Conservation (phyloP, 306 rosid species). For the Medicago arabica region DNA sequence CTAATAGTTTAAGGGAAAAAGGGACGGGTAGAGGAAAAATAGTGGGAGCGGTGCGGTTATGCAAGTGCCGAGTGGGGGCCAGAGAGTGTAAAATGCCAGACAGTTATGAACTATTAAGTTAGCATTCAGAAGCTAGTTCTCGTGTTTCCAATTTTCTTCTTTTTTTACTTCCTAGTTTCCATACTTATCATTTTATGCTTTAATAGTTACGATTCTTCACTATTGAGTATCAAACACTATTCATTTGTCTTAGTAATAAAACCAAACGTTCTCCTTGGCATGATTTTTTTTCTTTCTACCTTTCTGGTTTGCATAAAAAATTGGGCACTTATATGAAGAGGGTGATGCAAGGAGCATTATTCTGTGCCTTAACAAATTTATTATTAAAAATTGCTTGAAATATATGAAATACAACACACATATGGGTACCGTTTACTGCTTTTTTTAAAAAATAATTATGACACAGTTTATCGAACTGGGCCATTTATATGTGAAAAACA, state of each 20-base stretch:
- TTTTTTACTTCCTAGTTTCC: not conserved
- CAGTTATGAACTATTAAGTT: not conserved
- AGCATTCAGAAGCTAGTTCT: constrained; percentile 2
- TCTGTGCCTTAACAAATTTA: not conserved
- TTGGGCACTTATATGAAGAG: not conserved
- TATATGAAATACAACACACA: not conserved
- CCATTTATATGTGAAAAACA: not conserved
- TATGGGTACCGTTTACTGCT: not conserved
- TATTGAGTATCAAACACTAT: not conserved
- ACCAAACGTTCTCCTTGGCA: not conserved
- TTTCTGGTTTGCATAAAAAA: not conserved
- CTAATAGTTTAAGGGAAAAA: not conserved
- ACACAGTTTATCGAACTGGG: not conserved
- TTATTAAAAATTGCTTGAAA: constrained; percentile 31
- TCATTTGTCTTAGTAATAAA: not conserved
- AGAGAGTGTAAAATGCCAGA: not conserved
- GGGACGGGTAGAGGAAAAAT: not conserved
- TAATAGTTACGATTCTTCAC: not conserved
- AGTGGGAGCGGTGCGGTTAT: not conserved
- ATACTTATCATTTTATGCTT: not conserved
- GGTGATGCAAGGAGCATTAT: constrained; percentile 27
- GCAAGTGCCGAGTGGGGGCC: not conserved
- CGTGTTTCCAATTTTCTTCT: not conserved
- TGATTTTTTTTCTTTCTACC: not conserved
- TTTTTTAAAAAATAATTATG: not conserved